Base-by-base conservation (phyloP, 2,329 filamentous ascomycete species). In the Talaromyces funiculosus region DNA sequence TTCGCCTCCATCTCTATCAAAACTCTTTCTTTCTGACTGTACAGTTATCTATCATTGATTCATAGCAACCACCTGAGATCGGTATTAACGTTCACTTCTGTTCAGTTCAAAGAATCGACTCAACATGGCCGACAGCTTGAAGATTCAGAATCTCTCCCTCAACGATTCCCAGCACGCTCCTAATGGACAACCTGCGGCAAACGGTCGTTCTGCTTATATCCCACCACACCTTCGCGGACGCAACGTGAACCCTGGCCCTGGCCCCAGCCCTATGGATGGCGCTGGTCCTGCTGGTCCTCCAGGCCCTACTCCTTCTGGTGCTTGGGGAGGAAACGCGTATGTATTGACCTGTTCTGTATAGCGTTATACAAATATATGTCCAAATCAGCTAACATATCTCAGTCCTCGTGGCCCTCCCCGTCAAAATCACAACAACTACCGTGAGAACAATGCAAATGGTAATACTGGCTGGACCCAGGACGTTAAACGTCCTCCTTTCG, bases 111-210 rank as follows among this genome's bases (percentile, higher is more conserved):
- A 42, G 38, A 22, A 33, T 33, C 20, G 22, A 26, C 49, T 18
- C 55, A 64, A 59, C 24, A 74, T 75, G 73, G 73, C 73, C 71
- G 73, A 75, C 69, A 67, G 72, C 64, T 69, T 75, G 63, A 72
- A 74, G 61, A 74, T 75, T 70, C 73, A 70, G 67, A 71, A 71
- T 67, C 67, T 75, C 56, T 72, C 73, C 66, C 77, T 88, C 68
- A 82, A 84, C 73, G 85, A 87, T 67, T 85, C 83, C 63, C 81
- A 85, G 76, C 84, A 86, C 72, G 84, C 82, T 61, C 74, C 75
- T 71, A 74, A 74, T 65, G 60, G 60, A 31, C 60, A 53, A 24
- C 59, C 60, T 54, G 47, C 60, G 54, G 54, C 60, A 53, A 61
- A 54, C 63, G 82, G 82, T 68, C 84, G 84, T 71, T 79, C 83